phyloP scores from a whole-genome alignment of 1,284 basidiomycete genomes.

The Xanthoconium separans region DNA sequence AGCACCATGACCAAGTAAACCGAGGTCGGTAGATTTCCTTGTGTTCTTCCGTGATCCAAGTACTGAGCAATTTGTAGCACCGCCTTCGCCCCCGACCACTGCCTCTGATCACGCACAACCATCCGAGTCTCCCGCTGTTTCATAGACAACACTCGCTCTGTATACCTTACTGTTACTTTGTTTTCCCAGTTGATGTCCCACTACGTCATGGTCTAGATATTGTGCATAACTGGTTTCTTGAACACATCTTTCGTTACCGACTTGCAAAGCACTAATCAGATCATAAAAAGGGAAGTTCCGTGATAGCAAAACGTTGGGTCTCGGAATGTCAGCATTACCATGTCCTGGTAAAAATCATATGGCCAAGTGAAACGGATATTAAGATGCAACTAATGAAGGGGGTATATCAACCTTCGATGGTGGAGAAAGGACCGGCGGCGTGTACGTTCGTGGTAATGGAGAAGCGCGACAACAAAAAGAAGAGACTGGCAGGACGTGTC shows the following conservation, averaged over 20 bases:
- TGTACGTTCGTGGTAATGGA: conserved; percentile 26
- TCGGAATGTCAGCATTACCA: conserved; percentile 30
- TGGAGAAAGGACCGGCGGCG: conserved; percentile 27
- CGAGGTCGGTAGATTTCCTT: neutral
- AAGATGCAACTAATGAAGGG: conserved; percentile 33
- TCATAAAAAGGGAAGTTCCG: conserved; percentile 26
- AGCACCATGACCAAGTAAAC: neutral
- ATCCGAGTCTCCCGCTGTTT: neutral
- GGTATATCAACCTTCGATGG: conserved; percentile 34
- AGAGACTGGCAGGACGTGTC: conserved; percentile 3
- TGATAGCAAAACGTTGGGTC: conserved; percentile 25
- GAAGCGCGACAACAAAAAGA: conserved; percentile 21
- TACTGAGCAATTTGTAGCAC: neutral
- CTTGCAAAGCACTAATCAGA: conserved; percentile 31
- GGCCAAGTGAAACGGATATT: conserved; percentile 37
- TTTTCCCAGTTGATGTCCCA: conserved; percentile 2
- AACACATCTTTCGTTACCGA: conserved; percentile 20
- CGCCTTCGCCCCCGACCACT: conserved; percentile 1
- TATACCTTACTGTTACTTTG: neutral
- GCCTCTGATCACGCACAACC: neutral
- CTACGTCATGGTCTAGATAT: neutral
- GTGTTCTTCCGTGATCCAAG: neutral
- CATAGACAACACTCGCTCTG: neutral
- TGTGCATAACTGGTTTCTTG: conserved; percentile 11
- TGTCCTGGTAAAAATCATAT: conserved; percentile 33